Percentiles rank a stretch among this genome's conserved stretches.
Evolutionary conservation across 2,329 filamentous ascomycete genomes (phyloP).

Genomic region (Oidium heveae): DNA sequence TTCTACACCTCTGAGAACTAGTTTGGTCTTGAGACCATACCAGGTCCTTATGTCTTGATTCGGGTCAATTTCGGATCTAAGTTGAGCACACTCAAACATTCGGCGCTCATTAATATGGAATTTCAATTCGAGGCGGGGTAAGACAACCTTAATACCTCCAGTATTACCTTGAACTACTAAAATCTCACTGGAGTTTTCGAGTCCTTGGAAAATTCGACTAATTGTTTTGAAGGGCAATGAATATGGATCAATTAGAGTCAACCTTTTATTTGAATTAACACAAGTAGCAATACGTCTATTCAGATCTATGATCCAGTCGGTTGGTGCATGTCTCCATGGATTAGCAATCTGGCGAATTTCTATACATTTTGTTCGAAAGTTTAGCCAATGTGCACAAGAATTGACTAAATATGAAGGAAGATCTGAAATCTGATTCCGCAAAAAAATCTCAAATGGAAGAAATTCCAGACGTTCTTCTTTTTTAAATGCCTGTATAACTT

Average conservation of each 20-base stretch:
- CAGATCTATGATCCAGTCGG: constrained; percentile 19
- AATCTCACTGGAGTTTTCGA: constrained; percentile 21
- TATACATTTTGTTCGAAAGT: constrained; percentile 19
- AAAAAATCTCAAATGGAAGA: constrained; percentile 14
- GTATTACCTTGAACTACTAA: constrained; percentile 18
- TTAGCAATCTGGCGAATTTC: constrained; percentile 23
- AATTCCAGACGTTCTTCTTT: constrained; percentile 12
- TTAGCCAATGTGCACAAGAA: constrained; percentile 32
- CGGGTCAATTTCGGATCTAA: constrained; percentile 25
- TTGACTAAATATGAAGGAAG: constrained; percentile 25
- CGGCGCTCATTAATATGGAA: constrained; percentile 23
- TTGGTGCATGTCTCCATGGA: constrained; percentile 16
- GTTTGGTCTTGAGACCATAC: constrained; percentile 31
- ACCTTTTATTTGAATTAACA: constrained; percentile 5
- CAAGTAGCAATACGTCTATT: constrained; percentile 6
- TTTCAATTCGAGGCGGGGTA: constrained; percentile 24
- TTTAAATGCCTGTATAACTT: constrained; percentile 18
- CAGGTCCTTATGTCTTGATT: constrained; percentile 33
- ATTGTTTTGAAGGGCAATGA: constrained; percentile 18
- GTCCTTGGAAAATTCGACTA: constrained; percentile 20
- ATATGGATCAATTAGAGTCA: constrained; percentile 22
- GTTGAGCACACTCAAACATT: constrained; percentile 22
- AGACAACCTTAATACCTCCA: constrained; percentile 18
- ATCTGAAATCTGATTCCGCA: constrained; percentile 15
- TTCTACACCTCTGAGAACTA: constrained; percentile 24